Evolutionary conservation across 1,284 basidiomycete species (phyloP), one percentile per base, ranked within the genome.

Genomic region (Xerocomus minutiporus): DNA sequence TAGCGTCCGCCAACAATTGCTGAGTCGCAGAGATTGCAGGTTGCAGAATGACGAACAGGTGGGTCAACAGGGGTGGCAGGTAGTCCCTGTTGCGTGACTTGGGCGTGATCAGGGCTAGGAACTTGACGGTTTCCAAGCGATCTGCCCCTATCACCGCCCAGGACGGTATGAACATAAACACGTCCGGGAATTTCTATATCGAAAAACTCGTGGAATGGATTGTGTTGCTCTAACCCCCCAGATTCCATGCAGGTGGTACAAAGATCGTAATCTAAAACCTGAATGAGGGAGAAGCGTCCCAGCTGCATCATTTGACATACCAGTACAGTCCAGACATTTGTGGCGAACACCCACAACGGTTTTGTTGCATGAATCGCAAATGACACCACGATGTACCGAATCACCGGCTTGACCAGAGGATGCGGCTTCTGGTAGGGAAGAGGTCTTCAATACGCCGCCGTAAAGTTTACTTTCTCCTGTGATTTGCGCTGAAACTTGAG

Each of bases 11-110:
- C 89, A 35, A 68, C 58, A 56, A 92, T 89, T 6, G 72, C 67
- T 2, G 84, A 86, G 56, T 87, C 84, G 61, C 90, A 92, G 38
- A 92, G 63, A 62, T 92, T 79, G 69, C 89, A 92, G 9, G 67
- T 77, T 2, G 88, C 88, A 51, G 69, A 65, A 62, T 92, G 88
- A 26, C 71, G 59, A 23, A 71, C 71, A 36, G 66, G 67, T 36
- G n/a, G 8, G 50, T 67, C 57, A 8, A 28, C 34, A 11, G 34
- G 35, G 13, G n/a, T 39, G 6, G 5, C 7, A 46, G 11, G 25
- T 31, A 44, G n/a, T n/a, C 31, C 40, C 8, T 50, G 53, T 31
- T 1, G 48, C 25, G 39, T 12, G 23, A 47, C 52, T 34, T 61
- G 56, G 17, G 46, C 31, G 20, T 49, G 31, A 39, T 25, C 41